A percentile compares a stretch with the other conserved stretches of the same genome.
phyloP scores from a whole-genome alignment of 257 asterid species.

The Plantago ovata region DNA sequence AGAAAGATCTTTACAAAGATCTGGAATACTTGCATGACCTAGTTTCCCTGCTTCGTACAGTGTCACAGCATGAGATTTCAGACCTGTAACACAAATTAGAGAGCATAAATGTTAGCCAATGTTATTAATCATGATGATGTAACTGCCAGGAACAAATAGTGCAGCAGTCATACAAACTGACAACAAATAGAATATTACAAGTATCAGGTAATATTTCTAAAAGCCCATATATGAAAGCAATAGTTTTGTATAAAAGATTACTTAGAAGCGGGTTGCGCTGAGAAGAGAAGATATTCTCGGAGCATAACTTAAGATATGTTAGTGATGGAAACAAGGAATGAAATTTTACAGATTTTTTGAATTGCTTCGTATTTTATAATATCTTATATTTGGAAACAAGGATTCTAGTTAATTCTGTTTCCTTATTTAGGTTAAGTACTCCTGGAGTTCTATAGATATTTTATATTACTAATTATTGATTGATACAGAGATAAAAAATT shows the following conservation, averaged over 20 bases:
- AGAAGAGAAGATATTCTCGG: conserved; percentile 4
- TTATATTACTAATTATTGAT: no score
- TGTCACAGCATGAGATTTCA: conserved; percentile 96
- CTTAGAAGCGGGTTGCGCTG: conserved; percentile 12
- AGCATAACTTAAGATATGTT: no score
- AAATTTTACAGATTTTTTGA: no score
- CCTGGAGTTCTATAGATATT: no score
- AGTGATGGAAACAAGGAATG: no score
- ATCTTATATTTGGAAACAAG: no score
- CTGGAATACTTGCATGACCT: conserved; percentile 81
- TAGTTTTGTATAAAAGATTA: neutral
- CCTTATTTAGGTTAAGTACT: no score
- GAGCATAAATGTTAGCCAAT: conserved; percentile 17
- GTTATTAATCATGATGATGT: neutral
- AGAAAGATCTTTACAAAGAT: conserved; percentile 88
- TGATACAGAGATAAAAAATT: no score
- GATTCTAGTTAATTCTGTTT: no score
- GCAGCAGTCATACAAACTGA: conserved; percentile 10
- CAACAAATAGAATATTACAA: neutral
- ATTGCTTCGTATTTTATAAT: no score
- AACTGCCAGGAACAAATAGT: conserved; percentile 9
- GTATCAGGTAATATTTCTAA: no score
- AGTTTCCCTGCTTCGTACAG: conserved; percentile 98
- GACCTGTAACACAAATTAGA: conserved; percentile 47
- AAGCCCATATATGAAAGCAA: neutral